phyloP scores from a whole-genome alignment of 257 asterid species.

The Voacanga thouarsii region DNA sequence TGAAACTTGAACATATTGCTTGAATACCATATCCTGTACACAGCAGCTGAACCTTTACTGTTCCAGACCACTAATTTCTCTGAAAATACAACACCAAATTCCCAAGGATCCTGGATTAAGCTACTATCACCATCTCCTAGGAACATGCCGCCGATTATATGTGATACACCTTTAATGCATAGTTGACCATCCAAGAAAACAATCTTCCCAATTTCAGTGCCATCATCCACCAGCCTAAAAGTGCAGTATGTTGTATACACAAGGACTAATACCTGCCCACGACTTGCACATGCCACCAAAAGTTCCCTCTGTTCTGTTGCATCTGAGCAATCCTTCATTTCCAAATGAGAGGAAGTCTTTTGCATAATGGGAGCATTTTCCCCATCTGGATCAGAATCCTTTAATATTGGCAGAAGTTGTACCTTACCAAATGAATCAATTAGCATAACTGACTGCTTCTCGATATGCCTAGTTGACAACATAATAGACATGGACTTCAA shows the following conservation, averaged over 20 bases:
- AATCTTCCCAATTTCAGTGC: slow-evolving; percentile 59
- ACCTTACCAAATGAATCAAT: slow-evolving; percentile 76
- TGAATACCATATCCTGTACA: slow-evolving; percentile 62
- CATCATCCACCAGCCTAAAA: slow-evolving; percentile 58
- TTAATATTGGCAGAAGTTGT: slow-evolving; percentile 53
- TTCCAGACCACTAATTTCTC: slow-evolving; percentile 73
- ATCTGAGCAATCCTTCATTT: slow-evolving; percentile 48
- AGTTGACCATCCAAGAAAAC: slow-evolving; percentile 53
- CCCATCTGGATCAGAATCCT: slow-evolving; percentile 46
- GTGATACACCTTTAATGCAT: slow-evolving; percentile 45
- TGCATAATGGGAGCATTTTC: slow-evolving; percentile 32
- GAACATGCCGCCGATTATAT: slow-evolving; percentile 63
- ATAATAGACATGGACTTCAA: slow-evolving; percentile 68
- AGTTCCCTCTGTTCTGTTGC: slow-evolving; percentile 43
- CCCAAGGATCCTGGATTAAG: slow-evolving; percentile 20
- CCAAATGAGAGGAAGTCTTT: slow-evolving; percentile 37
- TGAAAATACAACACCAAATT: slow-evolving; percentile 35
- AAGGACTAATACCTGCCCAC: slow-evolving; percentile 58
- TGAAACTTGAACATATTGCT: slow-evolving; percentile 46
- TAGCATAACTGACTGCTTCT: slow-evolving; percentile 63
- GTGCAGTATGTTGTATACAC: slow-evolving; percentile 68
- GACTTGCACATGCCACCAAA: slow-evolving; percentile 52
- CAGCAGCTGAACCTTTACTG: slow-evolving; percentile 56
- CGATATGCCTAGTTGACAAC: slow-evolving; percentile 44
- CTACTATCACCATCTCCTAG: slow-evolving; percentile 38